Conservation (phyloP, 164 flowering plant species). For the Magnolia sinica region DNA sequence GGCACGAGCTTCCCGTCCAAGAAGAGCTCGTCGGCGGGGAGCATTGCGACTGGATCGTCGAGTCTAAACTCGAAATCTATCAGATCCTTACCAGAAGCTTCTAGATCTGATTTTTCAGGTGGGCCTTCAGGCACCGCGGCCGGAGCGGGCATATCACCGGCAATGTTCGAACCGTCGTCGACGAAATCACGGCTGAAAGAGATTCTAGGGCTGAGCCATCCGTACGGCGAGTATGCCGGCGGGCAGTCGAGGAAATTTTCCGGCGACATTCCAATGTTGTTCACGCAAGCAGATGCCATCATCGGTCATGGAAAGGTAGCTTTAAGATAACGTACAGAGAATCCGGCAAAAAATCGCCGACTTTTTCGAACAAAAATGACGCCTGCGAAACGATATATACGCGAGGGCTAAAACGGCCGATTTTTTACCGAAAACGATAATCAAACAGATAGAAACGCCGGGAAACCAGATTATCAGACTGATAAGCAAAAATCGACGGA, state of each 20-base stretch:
- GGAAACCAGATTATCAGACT: not conserved
- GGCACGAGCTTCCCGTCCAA: constrained; percentile 85
- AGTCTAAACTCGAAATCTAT: constrained; percentile 84
- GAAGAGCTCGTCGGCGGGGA: constrained; percentile 85
- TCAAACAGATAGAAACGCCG: not conserved
- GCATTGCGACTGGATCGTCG: constrained; percentile 74
- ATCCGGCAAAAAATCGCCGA: not conserved
- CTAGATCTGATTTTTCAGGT: constrained; percentile 25
- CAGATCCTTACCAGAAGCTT: constrained; percentile 21
- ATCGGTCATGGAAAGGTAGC: constrained; percentile 13
- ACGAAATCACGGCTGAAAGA: constrained; percentile 52
- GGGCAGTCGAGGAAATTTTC: constrained; percentile 48
- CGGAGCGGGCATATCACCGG: constrained; percentile 11
- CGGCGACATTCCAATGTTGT: constrained; percentile 55
- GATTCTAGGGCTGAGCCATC: constrained; percentile 61
- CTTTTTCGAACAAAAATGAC: not conserved
- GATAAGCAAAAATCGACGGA: too few relatives aligned
- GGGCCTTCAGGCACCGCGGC: not conserved
- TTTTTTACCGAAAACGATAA: not conserved
- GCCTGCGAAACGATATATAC: not conserved
- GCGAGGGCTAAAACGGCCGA: not conserved
- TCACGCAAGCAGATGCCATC: constrained; percentile 91
- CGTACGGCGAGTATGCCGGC: constrained; percentile 37
- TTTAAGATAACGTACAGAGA: not conserved
- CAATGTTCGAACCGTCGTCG: constrained; percentile 26